These are phyloP conservation scores for Dothistroma septosporum DNA, from an alignment of 2,329 filamentous ascomycete species.

Conservation along the genomic window DNA sequence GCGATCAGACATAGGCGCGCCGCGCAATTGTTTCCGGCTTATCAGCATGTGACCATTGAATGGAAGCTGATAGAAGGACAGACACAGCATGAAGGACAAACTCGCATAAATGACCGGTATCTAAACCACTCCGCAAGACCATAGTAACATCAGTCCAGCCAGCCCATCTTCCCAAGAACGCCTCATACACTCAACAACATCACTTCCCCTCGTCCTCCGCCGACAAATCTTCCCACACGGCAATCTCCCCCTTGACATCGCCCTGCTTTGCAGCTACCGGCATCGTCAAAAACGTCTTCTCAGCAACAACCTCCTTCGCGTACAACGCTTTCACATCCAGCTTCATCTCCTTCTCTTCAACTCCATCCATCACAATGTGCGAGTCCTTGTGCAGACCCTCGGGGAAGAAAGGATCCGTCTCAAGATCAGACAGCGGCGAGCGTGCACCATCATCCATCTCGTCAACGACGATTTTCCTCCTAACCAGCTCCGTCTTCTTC, in stretches of 20 bases:
- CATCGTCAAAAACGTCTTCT: neutral
- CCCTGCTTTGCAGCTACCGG: slow-evolving; percentile 11
- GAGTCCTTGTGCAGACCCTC: slow-evolving; percentile 34
- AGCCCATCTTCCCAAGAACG: slow-evolving; percentile 1
- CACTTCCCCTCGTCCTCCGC: neutral
- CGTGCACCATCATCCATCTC: slow-evolving; percentile 37
- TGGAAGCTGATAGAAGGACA: neutral
- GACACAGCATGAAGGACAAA: neutral
- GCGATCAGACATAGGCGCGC: neutral
- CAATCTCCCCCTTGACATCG: slow-evolving; percentile 24
- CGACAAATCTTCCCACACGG: slow-evolving; percentile 28
- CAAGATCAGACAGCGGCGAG: slow-evolving; percentile 34
- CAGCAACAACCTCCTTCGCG: neutral
- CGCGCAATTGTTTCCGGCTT: neutral
- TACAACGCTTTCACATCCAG: slow-evolving; percentile 9
- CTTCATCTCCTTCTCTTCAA: slow-evolving; percentile 13
- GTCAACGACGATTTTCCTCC: slow-evolving; percentile 29
- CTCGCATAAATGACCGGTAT: neutral
- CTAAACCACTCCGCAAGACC: slow-evolving; percentile 2
- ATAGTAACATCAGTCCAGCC: neutral
- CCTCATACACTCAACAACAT: slow-evolving; percentile 1
- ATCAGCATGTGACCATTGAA: neutral
- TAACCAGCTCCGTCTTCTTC: slow-evolving; percentile 29
- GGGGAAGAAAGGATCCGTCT: slow-evolving; percentile 35
- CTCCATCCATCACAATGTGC: slow-evolving; percentile 27